Percentiles rank a stretch among this genome's conserved stretches.
phyloP scores from a whole-genome alignment of 306 rosid species.

The Cucurbita argyrosperma region DNA sequence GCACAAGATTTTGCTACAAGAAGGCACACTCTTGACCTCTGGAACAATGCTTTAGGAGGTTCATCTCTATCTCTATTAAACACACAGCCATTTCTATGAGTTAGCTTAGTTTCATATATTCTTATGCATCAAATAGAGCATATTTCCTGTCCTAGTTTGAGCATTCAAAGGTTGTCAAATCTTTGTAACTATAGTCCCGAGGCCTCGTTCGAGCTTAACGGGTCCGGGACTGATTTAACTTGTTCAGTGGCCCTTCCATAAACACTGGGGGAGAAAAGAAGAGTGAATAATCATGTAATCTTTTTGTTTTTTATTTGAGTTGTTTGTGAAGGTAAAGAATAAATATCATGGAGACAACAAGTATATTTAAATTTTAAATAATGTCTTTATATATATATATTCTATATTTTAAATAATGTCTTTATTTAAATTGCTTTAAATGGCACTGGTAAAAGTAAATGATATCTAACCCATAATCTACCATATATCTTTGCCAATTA shows the following conservation, averaged over 20 bases:
- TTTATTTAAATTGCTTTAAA: too few relatives aligned
- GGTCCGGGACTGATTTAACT: background rate
- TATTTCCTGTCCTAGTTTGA: background rate
- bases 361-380: background rate
- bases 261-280: background rate
- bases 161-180: background rate
- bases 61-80: background rate
- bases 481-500: too few relatives aligned
- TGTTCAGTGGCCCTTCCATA: background rate
- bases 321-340: background rate
- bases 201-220: background rate
- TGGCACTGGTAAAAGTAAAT: too few relatives aligned
- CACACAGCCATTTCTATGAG: background rate
- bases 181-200: background rate
- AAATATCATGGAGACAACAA: background rate
- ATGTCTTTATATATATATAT: background rate
- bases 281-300: background rate
- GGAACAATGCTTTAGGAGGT: background rate
- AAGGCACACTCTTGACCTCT: background rate
- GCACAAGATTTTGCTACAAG: background rate
- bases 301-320: background rate
- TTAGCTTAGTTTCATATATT: background rate
- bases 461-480: too few relatives aligned
- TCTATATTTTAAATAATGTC: background rate
- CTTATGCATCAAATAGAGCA: background rate